Evolutionary conservation across 1,284 basidiomycete genomes (phyloP), one percentile per base, ranked within the genome.

Genomic region (Phellopilus nigrolimitatus): DNA sequence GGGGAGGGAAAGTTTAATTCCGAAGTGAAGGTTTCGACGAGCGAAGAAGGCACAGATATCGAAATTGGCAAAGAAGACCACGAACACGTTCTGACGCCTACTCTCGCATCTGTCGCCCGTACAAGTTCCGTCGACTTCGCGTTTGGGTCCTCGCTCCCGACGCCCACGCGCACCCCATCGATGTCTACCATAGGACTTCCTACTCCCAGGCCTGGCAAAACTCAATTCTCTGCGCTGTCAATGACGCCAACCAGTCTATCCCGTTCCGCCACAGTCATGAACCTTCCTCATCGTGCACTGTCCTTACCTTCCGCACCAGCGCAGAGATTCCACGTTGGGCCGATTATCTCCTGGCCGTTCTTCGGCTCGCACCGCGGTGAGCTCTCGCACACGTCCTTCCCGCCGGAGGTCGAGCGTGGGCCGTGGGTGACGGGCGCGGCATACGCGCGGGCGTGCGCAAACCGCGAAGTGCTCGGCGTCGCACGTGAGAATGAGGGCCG

Each of bases 311-410:
- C 15, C 7, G 34, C 15, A 13, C n/a, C 34, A 15, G 34, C 34
- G 34, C 49, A 27, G 15, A 36, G 22, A 24, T 80, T 76, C 63
- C 78, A 82, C 50, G 72, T 90, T 34, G 87, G 87, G 1, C 83
- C 84, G 5, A 90, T 91, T 60, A 78, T 91, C 50, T 88, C 87
- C 2, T 91, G 88, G 87, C 84, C 88, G 1, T 91, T 91, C 72
- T 91, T 91, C 63, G 88, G 88, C 38, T 84, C 84, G 6, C 80
- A 83, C 59, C 76, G 88, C 30, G 88, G 88, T 25, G 81, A 85
- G 51, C 73, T 88, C 17, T 60, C 68, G 1, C 82, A 86, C 30
- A 48, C 51, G 0, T 41, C 49, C 25, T 53, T 57, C 59, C 79
- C 84, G 1, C 68, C 72, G 19, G 84, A 87, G 59, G 72, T 91